phyloP scores from a whole-genome alignment of 257 asterid species.

The Hygrophila difformis region DNA sequence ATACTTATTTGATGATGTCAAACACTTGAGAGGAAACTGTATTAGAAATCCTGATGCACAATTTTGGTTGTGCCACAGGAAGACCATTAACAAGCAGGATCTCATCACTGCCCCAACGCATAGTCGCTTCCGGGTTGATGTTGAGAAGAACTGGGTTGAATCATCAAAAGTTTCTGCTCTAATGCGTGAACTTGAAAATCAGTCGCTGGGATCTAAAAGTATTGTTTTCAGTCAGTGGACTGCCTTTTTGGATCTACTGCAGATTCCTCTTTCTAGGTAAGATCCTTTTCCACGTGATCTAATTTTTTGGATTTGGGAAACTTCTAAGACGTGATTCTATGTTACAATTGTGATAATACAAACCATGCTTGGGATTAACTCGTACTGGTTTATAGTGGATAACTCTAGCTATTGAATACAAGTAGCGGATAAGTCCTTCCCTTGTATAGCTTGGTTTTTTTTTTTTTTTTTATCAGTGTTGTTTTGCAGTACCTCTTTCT shows the following conservation, averaged over 20 bases:
- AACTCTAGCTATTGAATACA: too few relatives aligned
- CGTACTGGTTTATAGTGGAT: neutral
- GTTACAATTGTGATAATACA: too few relatives aligned
- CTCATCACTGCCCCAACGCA: conserved; percentile 91
- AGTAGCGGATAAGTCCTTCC: too few relatives aligned
- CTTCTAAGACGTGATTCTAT: neutral
- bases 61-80: conserved; percentile 37
- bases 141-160: conserved; percentile 85
- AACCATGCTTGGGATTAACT: neutral
- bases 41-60: conserved; percentile 10
- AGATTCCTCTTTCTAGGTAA: conserved; percentile 88
- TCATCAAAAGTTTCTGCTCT: conserved; percentile 91
- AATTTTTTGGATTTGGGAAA: neutral
- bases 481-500: neutral
- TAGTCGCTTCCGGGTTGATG: conserved; percentile 80
- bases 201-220: conserved; percentile 61
- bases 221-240: conserved; percentile 98
- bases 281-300: conserved; percentile 1
- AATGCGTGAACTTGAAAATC: conserved; percentile 50
- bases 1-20: neutral
- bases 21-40: conserved; percentile 9
- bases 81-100: conserved; percentile 62
- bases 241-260: conserved; percentile 84
- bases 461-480: conserved; percentile 8
- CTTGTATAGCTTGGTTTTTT: neutral